Conservation (phyloP, 1,284 basidiomycete genomes). For the Vanrija humicola region DNA sequence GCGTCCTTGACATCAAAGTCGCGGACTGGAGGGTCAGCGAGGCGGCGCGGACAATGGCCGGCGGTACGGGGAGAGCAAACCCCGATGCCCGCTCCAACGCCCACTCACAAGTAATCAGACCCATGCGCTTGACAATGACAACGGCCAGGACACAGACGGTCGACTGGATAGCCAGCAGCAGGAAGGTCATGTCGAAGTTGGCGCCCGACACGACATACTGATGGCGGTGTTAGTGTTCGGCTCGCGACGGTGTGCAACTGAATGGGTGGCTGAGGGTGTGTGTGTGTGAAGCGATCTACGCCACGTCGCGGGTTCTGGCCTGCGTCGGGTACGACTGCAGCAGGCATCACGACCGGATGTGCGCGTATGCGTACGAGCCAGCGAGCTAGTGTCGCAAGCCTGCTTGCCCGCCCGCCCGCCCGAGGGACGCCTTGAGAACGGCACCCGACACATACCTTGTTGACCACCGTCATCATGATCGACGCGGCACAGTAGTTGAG, state of each 20-base stretch:
- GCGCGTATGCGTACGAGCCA: too few species aligned
- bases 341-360: too few species aligned
- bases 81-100: background rate
- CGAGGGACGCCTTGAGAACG: background rate
- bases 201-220: conserved; percentile 93
- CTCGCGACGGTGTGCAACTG: background rate
- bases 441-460: conserved; percentile 63
- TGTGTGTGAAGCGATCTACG: background rate
- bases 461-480: conserved; percentile 96
- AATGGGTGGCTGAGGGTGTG: background rate
- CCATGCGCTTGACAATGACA: conserved; percentile 63
- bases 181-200: conserved; percentile 94
- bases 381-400: background rate
- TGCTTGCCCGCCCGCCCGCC: too few species aligned
- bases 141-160: conserved; percentile 80
- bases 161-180: conserved; percentile 89
- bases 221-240: background rate
- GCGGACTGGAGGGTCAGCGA: conserved; percentile 54
- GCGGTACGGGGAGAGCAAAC: background rate
- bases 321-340: too few species aligned
- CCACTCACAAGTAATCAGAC: conserved; percentile 68
- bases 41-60: background rate
- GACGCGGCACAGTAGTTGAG: conserved; percentile 88
- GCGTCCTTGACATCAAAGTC: conserved; percentile 80
- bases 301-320: background rate